Conservation (phyloP, 768 basidiomycete genomes). For the Psilocybe azurescens region DNA sequence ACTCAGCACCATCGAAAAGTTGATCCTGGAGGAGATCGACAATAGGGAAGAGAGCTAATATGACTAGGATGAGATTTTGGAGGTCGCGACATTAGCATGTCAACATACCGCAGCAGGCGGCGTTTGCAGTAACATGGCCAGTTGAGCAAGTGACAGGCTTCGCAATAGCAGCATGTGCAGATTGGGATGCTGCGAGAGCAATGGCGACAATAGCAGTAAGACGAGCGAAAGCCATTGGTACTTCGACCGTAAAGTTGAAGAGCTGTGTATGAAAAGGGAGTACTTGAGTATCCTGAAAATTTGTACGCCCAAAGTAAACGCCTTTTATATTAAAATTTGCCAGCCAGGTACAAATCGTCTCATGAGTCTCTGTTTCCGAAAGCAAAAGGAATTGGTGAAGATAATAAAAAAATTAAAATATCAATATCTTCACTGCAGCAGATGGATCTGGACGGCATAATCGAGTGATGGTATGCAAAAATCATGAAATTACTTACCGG, state of each 20-base stretch:
- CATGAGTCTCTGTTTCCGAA: no score
- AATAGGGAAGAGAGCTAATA: neutral
- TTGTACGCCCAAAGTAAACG: no score
- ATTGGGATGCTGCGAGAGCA: neutral
- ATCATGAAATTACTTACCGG: no score
- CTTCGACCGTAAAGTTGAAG: neutral
- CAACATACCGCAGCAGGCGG: neutral
- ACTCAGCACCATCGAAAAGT: constrained; percentile 39
- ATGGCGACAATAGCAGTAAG: neutral
- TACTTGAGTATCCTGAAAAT: no score
- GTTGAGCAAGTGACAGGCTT: neutral
- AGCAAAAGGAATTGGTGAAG: no score
- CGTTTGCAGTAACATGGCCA: neutral
- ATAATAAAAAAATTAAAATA: no score
- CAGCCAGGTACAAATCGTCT: no score
- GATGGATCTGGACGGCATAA: no score
- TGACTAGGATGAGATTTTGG: neutral
- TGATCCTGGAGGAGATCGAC: constrained; percentile 35
- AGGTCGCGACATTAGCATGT: neutral
- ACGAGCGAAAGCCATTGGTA: neutral
- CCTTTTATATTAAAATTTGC: no score
- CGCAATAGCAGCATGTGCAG: neutral
- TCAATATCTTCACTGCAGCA: no score
- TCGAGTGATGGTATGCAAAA: no score
- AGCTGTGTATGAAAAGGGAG: neutral